A percentile compares a stretch with the other conserved stretches of the same genome.
These are phyloP conservation scores for Mycena polygramma DNA, from an alignment of 768 basidiomycete genomes.

Conservation along the genomic window DNA sequence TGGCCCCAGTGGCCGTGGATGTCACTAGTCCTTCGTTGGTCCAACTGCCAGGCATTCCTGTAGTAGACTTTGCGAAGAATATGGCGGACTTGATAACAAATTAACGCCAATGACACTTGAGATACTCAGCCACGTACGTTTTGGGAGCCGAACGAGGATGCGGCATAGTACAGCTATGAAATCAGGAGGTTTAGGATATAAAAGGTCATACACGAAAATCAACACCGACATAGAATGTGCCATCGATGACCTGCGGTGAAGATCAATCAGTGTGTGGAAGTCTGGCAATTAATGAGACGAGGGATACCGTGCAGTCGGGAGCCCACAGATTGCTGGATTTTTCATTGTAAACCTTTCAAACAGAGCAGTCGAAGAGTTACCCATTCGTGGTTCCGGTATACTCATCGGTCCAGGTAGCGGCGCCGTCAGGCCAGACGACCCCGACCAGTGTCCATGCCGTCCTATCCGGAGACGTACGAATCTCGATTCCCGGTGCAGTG, in stretches of 20 bases:
- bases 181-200: neutral
- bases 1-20: conserved; percentile 37
- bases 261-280: neutral
- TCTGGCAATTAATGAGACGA: neutral
- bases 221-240: conserved; percentile 22
- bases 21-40: conserved; percentile 47
- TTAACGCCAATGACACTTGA: neutral
- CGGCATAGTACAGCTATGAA: conserved; percentile 49
- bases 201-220: neutral
- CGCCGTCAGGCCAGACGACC: conserved; percentile 49
- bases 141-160: conserved; percentile 50
- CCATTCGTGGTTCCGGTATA: conserved; percentile 50
- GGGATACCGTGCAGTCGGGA: conserved; percentile 47
- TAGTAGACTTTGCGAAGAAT: conserved; percentile 49
- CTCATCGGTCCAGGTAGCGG: conserved; percentile 48
- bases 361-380: conserved; percentile 18
- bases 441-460: conserved; percentile 46
- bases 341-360: neutral
- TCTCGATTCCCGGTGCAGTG: conserved; percentile 47
- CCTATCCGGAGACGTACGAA: conserved; percentile 49
- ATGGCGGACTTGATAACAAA: conserved; percentile 44
- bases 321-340: conserved; percentile 46
- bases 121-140: conserved; percentile 35
- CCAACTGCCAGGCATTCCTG: conserved; percentile 47
- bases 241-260: conserved; percentile 14